A percentile compares a stretch with the other conserved stretches of the same genome.
Evolutionary conservation across 257 asterid species (phyloP).

Genomic region (Solanum pinnatisectum): DNA sequence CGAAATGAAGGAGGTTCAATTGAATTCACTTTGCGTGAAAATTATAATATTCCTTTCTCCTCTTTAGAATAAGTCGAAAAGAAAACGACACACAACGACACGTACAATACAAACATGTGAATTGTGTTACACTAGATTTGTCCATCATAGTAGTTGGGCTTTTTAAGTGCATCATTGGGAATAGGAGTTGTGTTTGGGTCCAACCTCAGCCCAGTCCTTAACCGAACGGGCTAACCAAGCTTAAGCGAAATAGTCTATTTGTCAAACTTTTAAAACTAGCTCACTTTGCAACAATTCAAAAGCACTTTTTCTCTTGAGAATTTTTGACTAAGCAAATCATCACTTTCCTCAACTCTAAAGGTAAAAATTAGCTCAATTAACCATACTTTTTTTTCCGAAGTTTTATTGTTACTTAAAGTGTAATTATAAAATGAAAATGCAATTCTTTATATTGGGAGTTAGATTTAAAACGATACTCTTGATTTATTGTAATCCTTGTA

Average conservation of each 20-base stretch:
- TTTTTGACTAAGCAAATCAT: not conserved
- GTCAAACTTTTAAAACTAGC: not conserved
- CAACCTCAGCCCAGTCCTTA: not conserved
- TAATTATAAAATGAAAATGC: not conserved
- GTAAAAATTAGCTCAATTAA: not conserved
- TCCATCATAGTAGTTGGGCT: not conserved
- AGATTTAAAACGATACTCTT: not conserved
- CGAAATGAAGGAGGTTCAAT: too few relatives aligned
- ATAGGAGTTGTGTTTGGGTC: not conserved
- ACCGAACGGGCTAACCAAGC: not conserved
- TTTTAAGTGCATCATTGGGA: not conserved
- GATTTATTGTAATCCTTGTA: not conserved
- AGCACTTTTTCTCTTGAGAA: not conserved
- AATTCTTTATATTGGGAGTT: not conserved
- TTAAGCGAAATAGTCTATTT: not conserved
- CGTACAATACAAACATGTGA: too few relatives aligned
- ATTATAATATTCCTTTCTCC: too few relatives aligned
- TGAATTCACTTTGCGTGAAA: too few relatives aligned
- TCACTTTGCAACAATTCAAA: not conserved
- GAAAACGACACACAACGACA: too few relatives aligned
- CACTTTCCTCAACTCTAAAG: not conserved
- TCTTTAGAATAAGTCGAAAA: too few relatives aligned
- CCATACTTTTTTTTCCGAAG: not conserved
- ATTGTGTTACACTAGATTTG: not conserved
- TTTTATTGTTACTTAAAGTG: not conserved